Conservation (phyloP, 306 rosid genomes). For the Myrica gale region DNA sequence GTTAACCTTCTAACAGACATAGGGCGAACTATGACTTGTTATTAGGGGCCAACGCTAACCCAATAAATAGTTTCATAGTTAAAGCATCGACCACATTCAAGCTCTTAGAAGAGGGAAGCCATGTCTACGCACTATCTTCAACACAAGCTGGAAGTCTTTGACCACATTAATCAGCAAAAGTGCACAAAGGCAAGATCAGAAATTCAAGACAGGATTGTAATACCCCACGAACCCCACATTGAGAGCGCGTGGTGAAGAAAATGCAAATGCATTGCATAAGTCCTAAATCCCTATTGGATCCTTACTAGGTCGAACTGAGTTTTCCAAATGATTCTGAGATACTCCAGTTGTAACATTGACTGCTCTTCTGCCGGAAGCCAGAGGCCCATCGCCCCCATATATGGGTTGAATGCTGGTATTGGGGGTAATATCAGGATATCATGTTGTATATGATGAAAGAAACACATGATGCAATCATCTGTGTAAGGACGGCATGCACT, state of each 20-base stretch:
- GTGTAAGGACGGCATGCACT: not conserved
- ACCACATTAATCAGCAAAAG: not conserved
- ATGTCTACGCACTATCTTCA: not conserved
- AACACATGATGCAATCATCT: not conserved
- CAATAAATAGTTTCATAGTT: not conserved
- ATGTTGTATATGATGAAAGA: not conserved
- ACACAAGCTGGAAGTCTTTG: not conserved
- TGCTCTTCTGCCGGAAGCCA: not conserved
- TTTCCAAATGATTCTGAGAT: no score
- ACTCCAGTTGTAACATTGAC: no score
- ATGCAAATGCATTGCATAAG: no score
- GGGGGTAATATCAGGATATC: not conserved
- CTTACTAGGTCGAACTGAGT: no score
- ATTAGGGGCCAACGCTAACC: not conserved
- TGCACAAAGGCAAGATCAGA: no score
- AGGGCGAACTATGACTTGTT: not conserved
- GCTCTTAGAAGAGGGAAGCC: not conserved
- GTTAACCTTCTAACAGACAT: not conserved
- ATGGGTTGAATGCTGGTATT: not conserved
- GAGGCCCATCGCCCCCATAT: not conserved
- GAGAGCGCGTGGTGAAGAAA: no score
- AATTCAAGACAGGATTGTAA: not conserved
- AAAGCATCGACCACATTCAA: not conserved
- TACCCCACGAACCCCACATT: no score
- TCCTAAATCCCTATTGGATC: no score